These are phyloP conservation scores for Metarhizium brunneum DNA, from an alignment of 2,329 filamentous ascomycete genomes.

Conservation along the genomic window DNA sequence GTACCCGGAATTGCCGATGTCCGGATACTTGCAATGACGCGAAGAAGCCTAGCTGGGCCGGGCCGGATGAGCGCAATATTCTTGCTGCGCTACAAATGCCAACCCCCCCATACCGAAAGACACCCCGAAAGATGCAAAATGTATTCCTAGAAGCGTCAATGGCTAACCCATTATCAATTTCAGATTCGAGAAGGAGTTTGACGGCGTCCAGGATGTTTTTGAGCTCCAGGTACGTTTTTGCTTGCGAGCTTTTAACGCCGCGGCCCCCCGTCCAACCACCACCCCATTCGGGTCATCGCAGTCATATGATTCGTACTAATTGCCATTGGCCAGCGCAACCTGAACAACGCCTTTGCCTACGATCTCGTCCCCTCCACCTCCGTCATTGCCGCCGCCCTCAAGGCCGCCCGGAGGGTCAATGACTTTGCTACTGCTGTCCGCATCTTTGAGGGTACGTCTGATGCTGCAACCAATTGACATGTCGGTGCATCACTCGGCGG, in stretches of 20 bases:
- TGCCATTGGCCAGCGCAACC: conserved; percentile 54
- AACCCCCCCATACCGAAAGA: not conserved
- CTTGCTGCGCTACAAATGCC: not conserved
- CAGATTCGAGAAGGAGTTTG: conserved; percentile 99
- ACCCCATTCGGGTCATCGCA: not conserved
- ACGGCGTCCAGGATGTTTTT: conserved; percentile 94
- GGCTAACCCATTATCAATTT: conserved; percentile 13
- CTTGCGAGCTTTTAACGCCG: not conserved
- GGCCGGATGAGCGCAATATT: not conserved
- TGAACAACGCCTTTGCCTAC: conserved; percentile 99
- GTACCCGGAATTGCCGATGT: not conserved
- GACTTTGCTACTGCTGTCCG: conserved; percentile 97
- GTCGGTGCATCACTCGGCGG: not conserved
- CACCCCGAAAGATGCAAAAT: not conserved
- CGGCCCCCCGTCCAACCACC: not conserved
- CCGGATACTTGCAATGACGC: not conserved
- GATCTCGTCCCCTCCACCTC: conserved; percentile 93
- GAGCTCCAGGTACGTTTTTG: conserved; percentile 80
- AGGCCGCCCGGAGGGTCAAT: conserved; percentile 91
- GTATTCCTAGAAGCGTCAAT: conserved; percentile 11
- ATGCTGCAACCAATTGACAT: not conserved
- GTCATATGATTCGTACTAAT: conserved; percentile 8
- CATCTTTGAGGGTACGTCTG: conserved; percentile 83
- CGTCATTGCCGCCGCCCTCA: conserved; percentile 84
- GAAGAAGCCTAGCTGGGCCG: not conserved